These are phyloP conservation scores for Acanthamoeba triangularis DNA, from an alignment of 208 protist species.

Conservation along the genomic window DNA sequence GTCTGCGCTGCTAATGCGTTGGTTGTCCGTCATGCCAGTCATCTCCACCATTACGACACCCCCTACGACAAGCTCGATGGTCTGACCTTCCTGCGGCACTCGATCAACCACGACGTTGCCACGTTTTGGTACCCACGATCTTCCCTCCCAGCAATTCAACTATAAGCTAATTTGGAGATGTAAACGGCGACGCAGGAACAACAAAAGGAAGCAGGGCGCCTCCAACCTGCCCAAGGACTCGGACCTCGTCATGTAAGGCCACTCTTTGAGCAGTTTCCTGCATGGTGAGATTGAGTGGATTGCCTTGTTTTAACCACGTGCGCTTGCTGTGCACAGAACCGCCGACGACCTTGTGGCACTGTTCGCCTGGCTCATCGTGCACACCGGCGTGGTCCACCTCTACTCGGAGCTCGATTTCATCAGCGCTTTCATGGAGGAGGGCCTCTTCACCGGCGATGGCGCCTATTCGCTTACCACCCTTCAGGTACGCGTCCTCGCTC, in stretches of 20 bases:
- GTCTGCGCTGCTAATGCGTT: background rate
- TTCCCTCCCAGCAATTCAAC: background rate
- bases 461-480: slow-evolving; percentile 69
- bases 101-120: slow-evolving; percentile 53
- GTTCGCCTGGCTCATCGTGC: slow-evolving; percentile 59
- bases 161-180: background rate
- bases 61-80: slow-evolving; percentile 69
- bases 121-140: background rate
- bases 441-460: slow-evolving; percentile 62
- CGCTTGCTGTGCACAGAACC: background rate
- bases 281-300: too few relatives aligned
- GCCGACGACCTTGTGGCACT: slow-evolving; percentile 64
- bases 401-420: slow-evolving; percentile 73
- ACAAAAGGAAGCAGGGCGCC: background rate
- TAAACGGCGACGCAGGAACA: background rate
- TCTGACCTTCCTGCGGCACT: slow-evolving; percentile 62
- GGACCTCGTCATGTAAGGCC: slow-evolving; percentile 56
- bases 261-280: background rate
- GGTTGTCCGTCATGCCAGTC: background rate
- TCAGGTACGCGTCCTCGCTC: background rate
- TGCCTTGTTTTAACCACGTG: background rate
- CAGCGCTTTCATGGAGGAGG: slow-evolving; percentile 54
- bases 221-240: slow-evolving; percentile 45
- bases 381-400: background rate
- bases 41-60: slow-evolving; percentile 21